These are phyloP conservation scores for Penicillium angulare DNA, from an alignment of 495 filamentous ascomycete genomes.

Conservation along the genomic window DNA sequence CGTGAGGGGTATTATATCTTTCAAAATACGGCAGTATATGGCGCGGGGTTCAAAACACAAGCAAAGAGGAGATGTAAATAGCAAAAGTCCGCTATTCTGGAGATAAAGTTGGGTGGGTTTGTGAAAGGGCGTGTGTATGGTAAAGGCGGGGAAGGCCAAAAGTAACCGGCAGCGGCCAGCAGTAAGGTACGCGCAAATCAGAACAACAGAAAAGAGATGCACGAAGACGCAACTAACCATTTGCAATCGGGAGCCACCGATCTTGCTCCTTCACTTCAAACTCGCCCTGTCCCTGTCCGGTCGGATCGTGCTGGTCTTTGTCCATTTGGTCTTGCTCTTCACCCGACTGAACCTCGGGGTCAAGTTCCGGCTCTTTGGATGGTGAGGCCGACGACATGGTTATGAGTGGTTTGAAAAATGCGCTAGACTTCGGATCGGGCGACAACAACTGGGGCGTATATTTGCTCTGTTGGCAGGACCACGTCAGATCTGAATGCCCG, in stretches of 20 bases:
- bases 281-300: slow-evolving; percentile 67
- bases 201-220: slow-evolving; percentile 49
- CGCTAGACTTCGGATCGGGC: slow-evolving; percentile 30
- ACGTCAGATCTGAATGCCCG: slow-evolving; percentile 38
- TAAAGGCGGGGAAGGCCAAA: slow-evolving; percentile 19
- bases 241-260: slow-evolving; percentile 99
- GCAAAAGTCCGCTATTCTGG: not conserved
- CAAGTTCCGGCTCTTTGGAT: slow-evolving; percentile 78
- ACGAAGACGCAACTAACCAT: slow-evolving; percentile 80
- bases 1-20: not conserved
- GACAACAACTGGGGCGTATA: slow-evolving; percentile 17
- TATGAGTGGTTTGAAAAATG: slow-evolving; percentile 45
- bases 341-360: slow-evolving; percentile 89
- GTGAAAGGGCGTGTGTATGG: not conserved
- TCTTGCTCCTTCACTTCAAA: slow-evolving; percentile 99
- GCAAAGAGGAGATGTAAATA: too few species aligned
- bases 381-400: slow-evolving; percentile 96
- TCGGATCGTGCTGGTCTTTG: slow-evolving; percentile 63
- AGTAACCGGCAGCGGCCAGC: slow-evolving; percentile 33
- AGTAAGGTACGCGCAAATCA: slow-evolving; percentile 60
- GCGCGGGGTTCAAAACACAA: too few species aligned
- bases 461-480: slow-evolving; percentile 48
- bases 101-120: not conserved
- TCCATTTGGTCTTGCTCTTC: slow-evolving; percentile 79
- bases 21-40: too few species aligned